phyloP scores from a whole-genome alignment of 352 stramenopile genomes.

The Globisporangium megalacanthum region DNA sequence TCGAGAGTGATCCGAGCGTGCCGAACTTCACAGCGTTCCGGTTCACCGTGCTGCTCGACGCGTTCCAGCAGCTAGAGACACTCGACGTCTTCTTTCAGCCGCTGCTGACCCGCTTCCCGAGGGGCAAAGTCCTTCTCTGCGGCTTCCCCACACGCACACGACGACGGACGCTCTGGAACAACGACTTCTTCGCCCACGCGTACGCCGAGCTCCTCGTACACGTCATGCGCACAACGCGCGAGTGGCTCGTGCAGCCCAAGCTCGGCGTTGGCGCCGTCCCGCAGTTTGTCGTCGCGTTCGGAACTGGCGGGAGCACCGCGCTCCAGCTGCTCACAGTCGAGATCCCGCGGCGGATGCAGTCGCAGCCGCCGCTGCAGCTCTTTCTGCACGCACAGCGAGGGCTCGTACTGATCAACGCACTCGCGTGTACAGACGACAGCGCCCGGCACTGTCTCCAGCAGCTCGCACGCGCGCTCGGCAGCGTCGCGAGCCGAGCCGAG shows the following conservation, averaged over 20 bases:
- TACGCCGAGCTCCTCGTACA: constrained; percentile 50
- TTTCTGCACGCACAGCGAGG: constrained; percentile 44
- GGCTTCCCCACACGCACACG: constrained; percentile 43
- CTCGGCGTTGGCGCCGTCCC: constrained; percentile 48
- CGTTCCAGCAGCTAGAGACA: constrained; percentile 58
- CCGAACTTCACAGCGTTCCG: constrained; percentile 25
- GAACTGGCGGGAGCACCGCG: constrained; percentile 42
- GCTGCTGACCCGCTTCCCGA: constrained; percentile 50
- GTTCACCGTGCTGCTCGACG: constrained; percentile 63
- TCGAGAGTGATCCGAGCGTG: constrained; percentile 6
- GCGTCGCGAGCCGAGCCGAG: constrained; percentile 22
- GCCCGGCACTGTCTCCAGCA: constrained; percentile 14
- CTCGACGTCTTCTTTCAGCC: constrained; percentile 52
- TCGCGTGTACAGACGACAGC: constrained; percentile 18
- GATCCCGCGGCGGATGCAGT: constrained; percentile 25
- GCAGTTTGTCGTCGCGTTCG: constrained; percentile 65
- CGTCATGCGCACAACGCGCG: constrained; percentile 38
- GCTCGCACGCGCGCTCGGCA: constrained; percentile 8
- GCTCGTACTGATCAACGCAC: constrained; percentile 50
- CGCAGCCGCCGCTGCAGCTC: constrained; percentile 17
- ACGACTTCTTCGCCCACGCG: constrained; percentile 31
- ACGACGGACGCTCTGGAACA: constrained; percentile 37
- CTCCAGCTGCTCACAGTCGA: constrained; percentile 42
- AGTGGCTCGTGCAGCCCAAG: constrained; percentile 77
- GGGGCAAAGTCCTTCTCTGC: constrained; percentile 58